These are phyloP conservation scores for Halenospora varia DNA, from an alignment of 495 filamentous ascomycete species.

Conservation along the genomic window DNA sequence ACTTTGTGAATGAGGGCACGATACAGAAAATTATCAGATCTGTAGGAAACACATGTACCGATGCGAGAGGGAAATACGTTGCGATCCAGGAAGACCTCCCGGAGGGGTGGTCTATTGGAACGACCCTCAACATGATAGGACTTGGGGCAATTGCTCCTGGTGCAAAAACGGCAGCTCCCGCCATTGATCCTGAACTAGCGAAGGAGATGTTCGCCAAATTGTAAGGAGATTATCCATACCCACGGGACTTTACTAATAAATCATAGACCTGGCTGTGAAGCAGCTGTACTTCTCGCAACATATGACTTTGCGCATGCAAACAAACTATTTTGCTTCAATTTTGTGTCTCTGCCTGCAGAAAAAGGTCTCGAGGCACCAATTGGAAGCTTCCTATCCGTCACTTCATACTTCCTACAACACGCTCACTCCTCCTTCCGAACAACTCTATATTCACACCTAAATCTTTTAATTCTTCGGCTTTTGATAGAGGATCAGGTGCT, in stretches of 20 bases:
- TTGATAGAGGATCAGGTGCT: conserved; percentile 82
- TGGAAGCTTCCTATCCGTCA: conserved; percentile 77
- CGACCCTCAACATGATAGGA: conserved; percentile 79
- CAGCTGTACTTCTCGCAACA: conserved; percentile 73
- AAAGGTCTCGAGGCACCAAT: conserved; percentile 74
- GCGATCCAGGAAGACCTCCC: conserved; percentile 89
- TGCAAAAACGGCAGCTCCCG: conserved; percentile 55
- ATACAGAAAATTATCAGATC: conserved; percentile 79
- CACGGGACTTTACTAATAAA: not conserved
- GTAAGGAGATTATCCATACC: conserved; percentile 28
- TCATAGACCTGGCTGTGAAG: conserved; percentile 71
- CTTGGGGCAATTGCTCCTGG: conserved; percentile 71
- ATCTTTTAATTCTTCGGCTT: conserved; percentile 77
- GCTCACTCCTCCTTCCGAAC: conserved; percentile 78
- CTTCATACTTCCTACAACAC: conserved; percentile 91
- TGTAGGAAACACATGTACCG: conserved; percentile 64
- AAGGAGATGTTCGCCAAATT: conserved; percentile 70
- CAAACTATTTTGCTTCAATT: conserved; percentile 87
- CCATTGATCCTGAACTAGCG: conserved; percentile 61
- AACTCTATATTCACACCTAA: conserved; percentile 76
- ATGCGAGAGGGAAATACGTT: conserved; percentile 69
- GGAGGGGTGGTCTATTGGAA: conserved; percentile 81
- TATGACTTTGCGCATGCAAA: conserved; percentile 95
- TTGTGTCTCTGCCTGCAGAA: conserved; percentile 59
- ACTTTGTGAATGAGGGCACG: conserved; percentile 89